phyloP scores from a whole-genome alignment of 495 filamentous ascomycete species.

The Aspergillus haitiensis region DNA sequence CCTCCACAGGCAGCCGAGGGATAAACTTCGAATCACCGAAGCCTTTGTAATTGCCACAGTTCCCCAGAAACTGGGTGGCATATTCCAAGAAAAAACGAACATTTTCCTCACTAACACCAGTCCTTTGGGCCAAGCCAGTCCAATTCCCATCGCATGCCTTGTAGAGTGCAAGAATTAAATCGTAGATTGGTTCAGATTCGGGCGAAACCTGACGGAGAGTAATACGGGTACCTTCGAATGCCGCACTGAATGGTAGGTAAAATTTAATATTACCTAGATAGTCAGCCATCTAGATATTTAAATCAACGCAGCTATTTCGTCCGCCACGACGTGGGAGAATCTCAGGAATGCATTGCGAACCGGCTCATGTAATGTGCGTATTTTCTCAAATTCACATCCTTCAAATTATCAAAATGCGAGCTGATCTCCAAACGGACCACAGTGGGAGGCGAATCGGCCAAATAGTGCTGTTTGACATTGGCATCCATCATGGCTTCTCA shows the following conservation, averaged over 20 bases:
- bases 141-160: slow-evolving; percentile 75
- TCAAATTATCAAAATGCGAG: slow-evolving; percentile 83
- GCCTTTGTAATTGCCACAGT: slow-evolving; percentile 92
- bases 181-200: slow-evolving; percentile 87
- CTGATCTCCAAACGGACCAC: slow-evolving; percentile 84
- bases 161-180: slow-evolving; percentile 83
- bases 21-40: slow-evolving; percentile 96
- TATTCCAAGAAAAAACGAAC: slow-evolving; percentile 82
- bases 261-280: no score
- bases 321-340: no score
- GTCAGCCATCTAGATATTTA: background rate
- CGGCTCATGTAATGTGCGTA: slow-evolving; percentile 93
- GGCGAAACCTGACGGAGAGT: slow-evolving; percentile 86
- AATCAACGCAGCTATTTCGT: background rate
- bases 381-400: slow-evolving; percentile 63
- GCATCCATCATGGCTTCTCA: slow-evolving; percentile 38
- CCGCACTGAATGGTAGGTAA: slow-evolving; percentile 55
- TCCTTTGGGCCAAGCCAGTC: slow-evolving; percentile 65
- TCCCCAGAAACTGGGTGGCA: slow-evolving; percentile 84
- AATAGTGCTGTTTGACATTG: slow-evolving; percentile 62
- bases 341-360: slow-evolving; percentile 44
- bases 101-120: slow-evolving; percentile 67
- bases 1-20: slow-evolving; percentile 66
- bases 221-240: slow-evolving; percentile 80
- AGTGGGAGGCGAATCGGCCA: slow-evolving; percentile 85